Conservation (phyloP, 164 flowering plant genomes). For the Brasenia schreberi region DNA sequence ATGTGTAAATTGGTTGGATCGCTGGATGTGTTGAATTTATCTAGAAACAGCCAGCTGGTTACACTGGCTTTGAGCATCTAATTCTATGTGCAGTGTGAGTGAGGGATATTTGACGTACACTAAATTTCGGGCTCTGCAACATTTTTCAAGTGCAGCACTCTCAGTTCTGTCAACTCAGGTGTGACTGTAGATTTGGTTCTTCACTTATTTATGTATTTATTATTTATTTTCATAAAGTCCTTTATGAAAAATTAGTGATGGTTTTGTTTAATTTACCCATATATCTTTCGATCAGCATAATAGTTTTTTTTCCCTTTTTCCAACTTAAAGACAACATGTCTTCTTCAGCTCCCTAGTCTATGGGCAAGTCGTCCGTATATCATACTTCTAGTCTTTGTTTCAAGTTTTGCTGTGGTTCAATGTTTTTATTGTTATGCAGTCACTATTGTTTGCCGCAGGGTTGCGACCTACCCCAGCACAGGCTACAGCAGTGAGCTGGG, state of each 20-base stretch:
- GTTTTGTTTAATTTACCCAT: neutral
- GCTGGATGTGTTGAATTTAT: neutral
- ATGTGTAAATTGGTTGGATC: neutral
- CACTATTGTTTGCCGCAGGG: conserved; percentile 98
- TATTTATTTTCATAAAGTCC: neutral
- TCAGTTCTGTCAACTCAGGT: conserved; percentile 98
- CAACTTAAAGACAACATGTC: neutral
- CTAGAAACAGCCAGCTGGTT: neutral
- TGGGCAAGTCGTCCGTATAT: neutral
- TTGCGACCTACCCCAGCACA: conserved; percentile 97
- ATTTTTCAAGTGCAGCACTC: conserved; percentile 78
- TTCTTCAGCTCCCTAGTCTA: neutral
- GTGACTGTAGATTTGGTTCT: conserved; percentile 8
- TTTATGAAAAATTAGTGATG: neutral
- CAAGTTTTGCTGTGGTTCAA: conserved; percentile 11
- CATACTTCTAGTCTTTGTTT: neutral
- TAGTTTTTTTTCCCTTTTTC: neutral
- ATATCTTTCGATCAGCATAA: neutral
- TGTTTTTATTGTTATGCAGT: conserved; percentile 64
- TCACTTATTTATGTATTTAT: too few relatives aligned
- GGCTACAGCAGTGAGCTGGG: conserved; percentile 97
- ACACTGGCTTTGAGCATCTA: conserved; percentile 2
- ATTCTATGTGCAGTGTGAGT: conserved; percentile 55
- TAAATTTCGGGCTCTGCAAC: conserved; percentile 88
- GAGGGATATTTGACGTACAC: conserved; percentile 91